Evolutionary conservation across 129 eudicot genomes (phyloP).

Genomic region (Lactuca sativa): DNA sequence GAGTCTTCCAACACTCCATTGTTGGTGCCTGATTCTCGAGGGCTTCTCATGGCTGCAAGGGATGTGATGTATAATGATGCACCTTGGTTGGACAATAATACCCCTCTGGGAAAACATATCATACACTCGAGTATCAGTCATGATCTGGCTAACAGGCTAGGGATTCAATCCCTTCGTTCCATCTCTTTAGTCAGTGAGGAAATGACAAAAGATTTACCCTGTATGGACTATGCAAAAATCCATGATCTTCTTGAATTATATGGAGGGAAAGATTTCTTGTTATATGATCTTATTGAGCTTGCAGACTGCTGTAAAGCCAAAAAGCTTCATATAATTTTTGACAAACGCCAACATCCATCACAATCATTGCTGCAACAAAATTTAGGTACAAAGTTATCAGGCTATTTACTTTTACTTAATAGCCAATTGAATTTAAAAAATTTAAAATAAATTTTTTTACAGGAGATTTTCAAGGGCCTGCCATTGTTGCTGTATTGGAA

Average conservation of each 20-base stretch:
- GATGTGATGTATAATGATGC: slow-evolving; percentile 96
- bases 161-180: slow-evolving; percentile 83
- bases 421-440: slow-evolving; percentile 1
- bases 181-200: slow-evolving; percentile 91
- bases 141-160: slow-evolving; percentile 79
- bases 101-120: slow-evolving; percentile 59
- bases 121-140: slow-evolving; percentile 76
- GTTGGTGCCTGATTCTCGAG: slow-evolving; percentile 78
- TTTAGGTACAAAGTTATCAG: slow-evolving; percentile 49
- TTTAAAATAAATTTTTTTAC: slow-evolving; percentile 26
- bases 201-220: slow-evolving; percentile 88
- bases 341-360: slow-evolving; percentile 87
- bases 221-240: slow-evolving; percentile 86
- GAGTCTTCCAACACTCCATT: slow-evolving; percentile 51
- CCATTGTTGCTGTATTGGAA: slow-evolving; percentile 78
- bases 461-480: slow-evolving; percentile 99
- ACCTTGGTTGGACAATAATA: slow-evolving; percentile 86
- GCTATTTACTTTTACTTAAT: not conserved
- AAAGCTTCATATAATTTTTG: slow-evolving; percentile 84
- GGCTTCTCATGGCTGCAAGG: slow-evolving; percentile 57
- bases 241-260: slow-evolving; percentile 68
- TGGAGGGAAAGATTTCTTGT: slow-evolving; percentile 63
- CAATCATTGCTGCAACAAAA: slow-evolving; percentile 94
- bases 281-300: slow-evolving; percentile 89
- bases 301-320: slow-evolving; percentile 96